Percentiles rank a stretch among this genome's conserved stretches.
phyloP scores from a whole-genome alignment of 345 rosid genomes.

The Eucalyptus caleyi region DNA sequence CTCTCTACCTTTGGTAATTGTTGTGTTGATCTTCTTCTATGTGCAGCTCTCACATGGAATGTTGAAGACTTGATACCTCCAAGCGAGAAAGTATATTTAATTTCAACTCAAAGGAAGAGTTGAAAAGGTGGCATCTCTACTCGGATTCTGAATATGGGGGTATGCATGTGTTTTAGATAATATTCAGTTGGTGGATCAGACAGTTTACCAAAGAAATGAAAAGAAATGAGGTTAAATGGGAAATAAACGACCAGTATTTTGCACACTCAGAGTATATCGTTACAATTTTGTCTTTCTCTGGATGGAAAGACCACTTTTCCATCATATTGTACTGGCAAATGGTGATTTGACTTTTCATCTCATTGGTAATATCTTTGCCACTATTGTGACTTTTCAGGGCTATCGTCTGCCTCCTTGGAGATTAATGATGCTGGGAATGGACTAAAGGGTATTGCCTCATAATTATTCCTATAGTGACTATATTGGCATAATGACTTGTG shows the following conservation, averaged over 20 bases:
- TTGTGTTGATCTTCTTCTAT: not conserved
- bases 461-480: not conserved
- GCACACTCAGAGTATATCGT: not conserved
- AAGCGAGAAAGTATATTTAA: constrained; percentile 54
- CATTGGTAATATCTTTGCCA: not conserved
- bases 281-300: not conserved
- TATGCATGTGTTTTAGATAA: not conserved
- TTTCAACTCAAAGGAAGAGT: constrained; percentile 68
- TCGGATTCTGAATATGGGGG: constrained; percentile 96
- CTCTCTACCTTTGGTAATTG: not conserved
- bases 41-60: constrained; percentile 72
- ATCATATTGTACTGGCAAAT: not conserved
- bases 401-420: constrained; percentile 84
- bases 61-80: constrained; percentile 84
- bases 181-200: not conserved
- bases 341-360: not conserved
- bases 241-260: not conserved
- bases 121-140: constrained; percentile 83
- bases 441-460: constrained; percentile 15
- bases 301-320: not conserved
- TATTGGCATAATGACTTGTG: not conserved
- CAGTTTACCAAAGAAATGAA: not conserved
- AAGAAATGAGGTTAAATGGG: not conserved
- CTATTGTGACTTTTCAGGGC: constrained; percentile 25
- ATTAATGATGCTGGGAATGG: constrained; percentile 19